Evolutionary conservation across 2,329 filamentous ascomycete genomes (phyloP).

Genomic region (Diaporthe nobilis): DNA sequence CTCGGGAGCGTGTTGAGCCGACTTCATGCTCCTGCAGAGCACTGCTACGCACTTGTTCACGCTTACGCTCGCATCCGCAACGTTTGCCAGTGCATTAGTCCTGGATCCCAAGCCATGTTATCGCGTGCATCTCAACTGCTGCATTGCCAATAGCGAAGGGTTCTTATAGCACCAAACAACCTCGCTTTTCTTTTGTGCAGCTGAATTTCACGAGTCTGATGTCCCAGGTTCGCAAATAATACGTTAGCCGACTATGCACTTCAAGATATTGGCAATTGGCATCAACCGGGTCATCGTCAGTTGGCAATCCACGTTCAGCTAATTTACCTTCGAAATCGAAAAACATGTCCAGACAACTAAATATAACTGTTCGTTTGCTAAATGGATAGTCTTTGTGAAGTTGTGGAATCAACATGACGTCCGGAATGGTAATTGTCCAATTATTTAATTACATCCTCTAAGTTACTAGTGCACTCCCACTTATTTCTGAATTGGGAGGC

Average conservation of each 20-base stretch:
- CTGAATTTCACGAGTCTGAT: too few relatives aligned
- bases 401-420: not conserved
- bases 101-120: too few relatives aligned
- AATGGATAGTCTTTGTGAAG: not conserved
- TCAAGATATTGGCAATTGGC: not conserved
- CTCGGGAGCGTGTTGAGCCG: slow-evolving; percentile 25
- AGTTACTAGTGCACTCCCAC: too few relatives aligned
- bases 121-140: not conserved
- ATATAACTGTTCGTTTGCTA: not conserved
- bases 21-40: not conserved
- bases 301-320: not conserved
- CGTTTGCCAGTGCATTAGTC: not conserved
- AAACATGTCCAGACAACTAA: not conserved
- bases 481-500: not conserved
- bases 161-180: too few relatives aligned
- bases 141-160: not conserved
- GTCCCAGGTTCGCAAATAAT: too few relatives aligned
- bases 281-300: not conserved
- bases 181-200: too few relatives aligned
- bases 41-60: not conserved
- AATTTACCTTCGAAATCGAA: not conserved
- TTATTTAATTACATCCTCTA: not conserved
- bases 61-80: not conserved
- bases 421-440: not conserved
- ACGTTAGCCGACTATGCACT: too few relatives aligned